These are phyloP conservation scores for Wickerhamiella occidentalis DNA, from an alignment of 805 yeast genomes.

Conservation along the genomic window DNA sequence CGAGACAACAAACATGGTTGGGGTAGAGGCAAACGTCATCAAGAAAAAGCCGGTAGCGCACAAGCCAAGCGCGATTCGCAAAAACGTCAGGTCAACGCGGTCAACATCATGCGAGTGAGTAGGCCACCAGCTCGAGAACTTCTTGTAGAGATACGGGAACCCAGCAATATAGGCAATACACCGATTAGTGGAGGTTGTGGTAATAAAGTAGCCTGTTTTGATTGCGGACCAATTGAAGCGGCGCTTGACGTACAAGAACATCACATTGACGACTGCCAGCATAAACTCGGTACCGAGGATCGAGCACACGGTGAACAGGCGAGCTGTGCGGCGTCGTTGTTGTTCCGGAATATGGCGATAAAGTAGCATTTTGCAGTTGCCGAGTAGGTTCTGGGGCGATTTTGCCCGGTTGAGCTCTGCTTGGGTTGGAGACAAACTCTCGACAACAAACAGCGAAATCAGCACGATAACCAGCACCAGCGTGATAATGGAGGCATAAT, in stretches of 20 bases:
- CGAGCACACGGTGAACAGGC: conserved; percentile 17
- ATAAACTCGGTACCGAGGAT: conserved; percentile 18
- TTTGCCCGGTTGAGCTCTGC: background rate
- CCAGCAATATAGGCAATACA: conserved; percentile 22
- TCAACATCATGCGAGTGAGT: conserved; percentile 19
- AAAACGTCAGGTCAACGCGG: conserved; percentile 18
- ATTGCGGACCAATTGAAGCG: conserved; percentile 27
- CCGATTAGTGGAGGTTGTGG: conserved; percentile 22
- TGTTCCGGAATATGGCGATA: conserved; percentile 17
- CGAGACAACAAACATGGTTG: conserved; percentile 19
- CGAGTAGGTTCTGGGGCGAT: background rate
- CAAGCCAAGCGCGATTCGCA: conserved; percentile 21
- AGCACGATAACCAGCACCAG: conserved; percentile 11
- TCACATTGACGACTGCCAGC: conserved; percentile 15
- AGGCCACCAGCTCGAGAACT: conserved; percentile 15
- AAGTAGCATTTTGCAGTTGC: conserved; percentile 12
- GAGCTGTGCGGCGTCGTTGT: conserved; percentile 18
- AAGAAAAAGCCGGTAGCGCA: conserved; percentile 22
- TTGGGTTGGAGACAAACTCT: conserved; percentile 17
- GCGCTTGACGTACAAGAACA: conserved; percentile 24
- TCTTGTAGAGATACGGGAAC: conserved; percentile 21
- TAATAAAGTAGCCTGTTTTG: conserved; percentile 26
- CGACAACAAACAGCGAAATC: conserved; percentile 14
- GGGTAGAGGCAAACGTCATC: conserved; percentile 18
- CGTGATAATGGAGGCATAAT: conserved; percentile 11